Percentiles rank a stretch among this genome's conserved stretches.
These are phyloP conservation scores for Pachyrhizus erosus DNA, from an alignment of 306 rosid genomes.

Conservation along the genomic window DNA sequence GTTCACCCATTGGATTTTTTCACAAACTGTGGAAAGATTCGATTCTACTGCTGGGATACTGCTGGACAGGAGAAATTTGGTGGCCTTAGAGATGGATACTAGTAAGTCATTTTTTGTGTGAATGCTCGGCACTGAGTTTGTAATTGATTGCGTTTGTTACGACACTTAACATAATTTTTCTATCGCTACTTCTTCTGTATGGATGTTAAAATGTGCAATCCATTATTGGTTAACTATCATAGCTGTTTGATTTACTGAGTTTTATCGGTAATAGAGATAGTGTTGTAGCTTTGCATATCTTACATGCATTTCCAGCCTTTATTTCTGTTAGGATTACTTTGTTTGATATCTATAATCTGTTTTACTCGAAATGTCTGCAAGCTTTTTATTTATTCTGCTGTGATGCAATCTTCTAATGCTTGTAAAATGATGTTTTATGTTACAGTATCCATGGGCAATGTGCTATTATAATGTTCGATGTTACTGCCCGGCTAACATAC, in stretches of 20 bases:
- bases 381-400: background rate
- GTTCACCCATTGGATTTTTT: constrained; percentile 82
- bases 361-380: background rate
- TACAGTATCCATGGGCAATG: constrained; percentile 86
- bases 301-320: background rate
- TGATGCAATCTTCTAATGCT: background rate
- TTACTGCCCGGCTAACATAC: constrained; percentile 75
- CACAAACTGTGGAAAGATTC: constrained; percentile 79
- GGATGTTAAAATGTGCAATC: too few species aligned
- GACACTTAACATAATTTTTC: too few species aligned
- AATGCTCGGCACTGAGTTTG: too few species aligned
- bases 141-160: background rate
- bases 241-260: background rate
- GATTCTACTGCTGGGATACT: constrained; percentile 87
- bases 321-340: background rate
- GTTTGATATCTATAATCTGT: background rate
- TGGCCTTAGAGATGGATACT: constrained; percentile 81
- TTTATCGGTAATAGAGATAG: background rate
- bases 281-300: background rate
- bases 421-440: background rate
- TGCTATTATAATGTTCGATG: constrained; percentile 85
- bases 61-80: constrained; percentile 87
- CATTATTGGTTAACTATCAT: background rate
- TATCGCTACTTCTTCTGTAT: too few species aligned
- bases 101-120: constrained; percentile 47